Evolutionary conservation across 495 filamentous ascomycete species (phyloP).

Genomic region (Tuber microsphaerosporum): DNA sequence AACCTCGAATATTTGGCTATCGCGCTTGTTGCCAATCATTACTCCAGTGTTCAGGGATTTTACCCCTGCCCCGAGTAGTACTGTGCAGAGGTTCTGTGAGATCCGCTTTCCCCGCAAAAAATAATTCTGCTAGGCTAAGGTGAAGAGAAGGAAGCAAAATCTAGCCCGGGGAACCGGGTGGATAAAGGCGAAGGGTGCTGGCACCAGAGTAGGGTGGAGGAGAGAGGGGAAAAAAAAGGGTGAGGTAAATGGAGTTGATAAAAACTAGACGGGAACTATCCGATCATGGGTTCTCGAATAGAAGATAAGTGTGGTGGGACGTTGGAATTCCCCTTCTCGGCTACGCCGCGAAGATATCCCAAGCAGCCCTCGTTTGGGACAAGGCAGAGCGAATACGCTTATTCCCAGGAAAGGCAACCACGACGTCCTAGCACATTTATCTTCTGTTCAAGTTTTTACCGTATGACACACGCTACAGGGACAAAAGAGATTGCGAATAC

Average conservation of each 20-base stretch:
- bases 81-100: not conserved
- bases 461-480: not conserved
- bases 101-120: not conserved
- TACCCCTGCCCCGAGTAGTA: no score
- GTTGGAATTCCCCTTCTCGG: not conserved
- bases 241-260: not conserved
- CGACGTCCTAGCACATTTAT: not conserved
- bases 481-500: not conserved
- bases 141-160: not conserved
- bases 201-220: not conserved
- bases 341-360: not conserved
- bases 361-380: not conserved
- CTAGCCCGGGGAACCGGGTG: not conserved
- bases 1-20: no score
- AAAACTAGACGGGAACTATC: not conserved
- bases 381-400: constrained; percentile 5
- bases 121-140: not conserved
- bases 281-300: not conserved
- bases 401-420: not conserved
- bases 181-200: not conserved
- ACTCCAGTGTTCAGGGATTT: no score
- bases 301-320: not conserved
- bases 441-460: not conserved
- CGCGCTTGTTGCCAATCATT: no score
- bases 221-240: not conserved